Conservation (phyloP, 202 grass and related monocot genomes). For the Brachypodium distachyon region DNA sequence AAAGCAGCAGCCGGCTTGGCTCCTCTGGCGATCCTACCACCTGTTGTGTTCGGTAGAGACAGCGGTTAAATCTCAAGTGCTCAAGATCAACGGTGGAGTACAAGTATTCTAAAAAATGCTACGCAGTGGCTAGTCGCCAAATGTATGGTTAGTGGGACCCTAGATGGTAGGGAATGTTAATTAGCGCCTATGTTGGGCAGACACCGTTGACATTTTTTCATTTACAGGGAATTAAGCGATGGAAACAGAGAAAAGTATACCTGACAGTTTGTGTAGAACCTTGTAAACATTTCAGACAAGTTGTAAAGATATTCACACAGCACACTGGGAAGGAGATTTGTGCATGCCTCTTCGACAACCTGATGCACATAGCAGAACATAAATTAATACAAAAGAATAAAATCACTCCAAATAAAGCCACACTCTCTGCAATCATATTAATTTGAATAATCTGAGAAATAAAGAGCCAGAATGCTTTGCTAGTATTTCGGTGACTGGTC, state of each 20-base stretch:
- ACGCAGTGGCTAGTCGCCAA: too few species aligned
- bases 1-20: conserved; percentile 71
- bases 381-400: not conserved
- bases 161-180: too few species aligned
- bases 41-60: conserved; percentile 14
- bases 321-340: conserved; percentile 85
- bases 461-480: not conserved
- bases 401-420: not conserved
- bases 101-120: too few species aligned
- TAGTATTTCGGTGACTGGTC: not conserved
- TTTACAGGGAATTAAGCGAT: not conserved
- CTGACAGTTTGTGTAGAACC: conserved; percentile 89
- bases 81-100: too few species aligned
- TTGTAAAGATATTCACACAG: conserved; percentile 95
- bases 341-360: conserved; percentile 88
- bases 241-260: conserved; percentile 26
- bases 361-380: conserved; percentile 21
- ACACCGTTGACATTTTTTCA: not conserved
- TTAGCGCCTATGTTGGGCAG: not conserved
- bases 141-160: too few species aligned
- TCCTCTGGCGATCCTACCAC: conserved; percentile 82
- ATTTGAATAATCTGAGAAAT: not conserved
- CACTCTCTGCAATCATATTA: not conserved
- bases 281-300: conserved; percentile 92
- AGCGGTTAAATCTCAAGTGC: not conserved